Conservation (phyloP, 2,329 filamentous ascomycete species). For the Colletotrichum sidae region DNA sequence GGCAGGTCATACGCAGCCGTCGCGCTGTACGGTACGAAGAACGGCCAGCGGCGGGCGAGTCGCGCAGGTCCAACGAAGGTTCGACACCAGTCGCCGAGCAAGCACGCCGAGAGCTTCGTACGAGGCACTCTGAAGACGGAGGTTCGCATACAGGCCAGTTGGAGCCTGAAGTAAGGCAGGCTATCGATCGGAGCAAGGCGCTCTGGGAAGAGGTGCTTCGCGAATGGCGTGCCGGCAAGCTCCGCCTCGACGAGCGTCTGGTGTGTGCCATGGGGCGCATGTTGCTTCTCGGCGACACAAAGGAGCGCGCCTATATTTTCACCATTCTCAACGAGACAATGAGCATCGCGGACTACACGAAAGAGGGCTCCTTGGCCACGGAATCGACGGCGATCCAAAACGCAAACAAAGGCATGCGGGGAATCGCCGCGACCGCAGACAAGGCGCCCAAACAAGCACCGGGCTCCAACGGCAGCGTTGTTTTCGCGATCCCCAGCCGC, state of each 20-base stretch:
- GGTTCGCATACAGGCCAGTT: too few species aligned
- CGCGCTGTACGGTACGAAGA: too few species aligned
- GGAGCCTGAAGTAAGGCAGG: slow-evolving; percentile 47
- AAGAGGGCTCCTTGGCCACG: too few species aligned
- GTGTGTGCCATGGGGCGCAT: slow-evolving; percentile 85
- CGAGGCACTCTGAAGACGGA: too few species aligned
- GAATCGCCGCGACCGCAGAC: slow-evolving; percentile 36
- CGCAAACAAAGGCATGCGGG: slow-evolving; percentile 39
- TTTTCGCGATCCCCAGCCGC: slow-evolving; percentile 58
- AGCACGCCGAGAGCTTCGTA: too few species aligned
- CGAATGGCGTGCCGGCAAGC: slow-evolving; percentile 78
- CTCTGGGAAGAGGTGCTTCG: slow-evolving; percentile 85
- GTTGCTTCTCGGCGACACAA: slow-evolving; percentile 72
- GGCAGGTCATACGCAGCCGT: slow-evolving; percentile 49
- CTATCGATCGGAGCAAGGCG: slow-evolving; percentile 74
- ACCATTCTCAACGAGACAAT: slow-evolving; percentile 85
- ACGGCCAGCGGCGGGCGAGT: too few species aligned
- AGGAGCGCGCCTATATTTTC: slow-evolving; percentile 78
- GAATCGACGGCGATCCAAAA: neutral
- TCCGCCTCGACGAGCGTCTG: slow-evolving; percentile 82
- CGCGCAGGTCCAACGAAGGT: too few species aligned
- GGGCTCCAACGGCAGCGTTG: slow-evolving; percentile 28
- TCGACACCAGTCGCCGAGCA: too few species aligned
- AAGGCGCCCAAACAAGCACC: slow-evolving; percentile 9
- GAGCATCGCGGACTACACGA: slow-evolving; percentile 69